phyloP scores from a whole-genome alignment of 108 stramenopile species.

The Conticribra weissflogii region DNA sequence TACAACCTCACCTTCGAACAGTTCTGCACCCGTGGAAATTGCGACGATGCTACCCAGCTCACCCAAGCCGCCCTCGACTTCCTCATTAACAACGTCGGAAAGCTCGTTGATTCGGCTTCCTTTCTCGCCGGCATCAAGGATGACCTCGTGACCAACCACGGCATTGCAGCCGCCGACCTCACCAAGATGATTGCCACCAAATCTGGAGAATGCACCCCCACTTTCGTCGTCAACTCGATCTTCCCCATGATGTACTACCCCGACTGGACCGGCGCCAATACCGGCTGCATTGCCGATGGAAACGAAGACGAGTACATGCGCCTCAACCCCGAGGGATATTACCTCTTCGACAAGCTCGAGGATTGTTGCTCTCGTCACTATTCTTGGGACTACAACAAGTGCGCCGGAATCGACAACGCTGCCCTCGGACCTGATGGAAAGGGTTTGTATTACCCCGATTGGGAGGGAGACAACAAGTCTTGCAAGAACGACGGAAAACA shows the following conservation, averaged over 20 bases:
- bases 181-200: too few relatives aligned
- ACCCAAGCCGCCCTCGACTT: background rate
- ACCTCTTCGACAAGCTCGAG: background rate
- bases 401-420: background rate
- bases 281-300: background rate
- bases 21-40: background rate
- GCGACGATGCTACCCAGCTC: background rate
- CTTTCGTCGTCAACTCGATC: background rate
- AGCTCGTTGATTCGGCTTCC: background rate
- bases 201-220: too few relatives aligned
- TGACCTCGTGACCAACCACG: too few relatives aligned
- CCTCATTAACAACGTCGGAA: background rate
- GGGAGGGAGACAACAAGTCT: background rate
- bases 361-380: background rate
- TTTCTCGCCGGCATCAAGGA: background rate
- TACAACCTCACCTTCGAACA: background rate
- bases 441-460: conserved; percentile 9
- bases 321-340: background rate
- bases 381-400: background rate
- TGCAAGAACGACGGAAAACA: background rate
- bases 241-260: background rate
- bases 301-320: conserved; percentile 4
- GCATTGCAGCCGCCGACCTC: too few relatives aligned
- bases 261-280: background rate
- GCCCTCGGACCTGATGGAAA: background rate